phyloP scores from a whole-genome alignment of 176 grass and related monocot genomes.

The Zizania latifolia region DNA sequence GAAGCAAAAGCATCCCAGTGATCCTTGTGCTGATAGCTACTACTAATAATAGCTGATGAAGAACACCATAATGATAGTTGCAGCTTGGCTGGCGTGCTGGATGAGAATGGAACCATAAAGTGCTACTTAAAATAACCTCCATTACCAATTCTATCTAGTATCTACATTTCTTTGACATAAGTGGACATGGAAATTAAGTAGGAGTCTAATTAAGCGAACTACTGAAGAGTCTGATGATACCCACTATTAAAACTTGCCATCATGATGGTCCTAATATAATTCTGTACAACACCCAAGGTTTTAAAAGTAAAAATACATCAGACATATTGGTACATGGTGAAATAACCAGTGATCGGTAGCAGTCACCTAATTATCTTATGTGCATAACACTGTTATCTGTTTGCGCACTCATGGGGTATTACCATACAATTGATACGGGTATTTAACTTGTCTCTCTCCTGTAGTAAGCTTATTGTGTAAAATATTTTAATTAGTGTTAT shows the following conservation, averaged over 20 bases:
- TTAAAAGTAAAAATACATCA: slow-evolving; percentile 10
- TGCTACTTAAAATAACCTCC: slow-evolving; percentile 16
- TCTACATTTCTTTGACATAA: not conserved
- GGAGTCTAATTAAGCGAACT: not conserved
- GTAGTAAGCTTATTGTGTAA: not conserved
- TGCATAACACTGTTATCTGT: not conserved
- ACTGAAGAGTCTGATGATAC: slow-evolving; percentile 3
- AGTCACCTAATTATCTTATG: not conserved
- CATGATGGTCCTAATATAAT: not conserved
- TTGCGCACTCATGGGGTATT: not conserved
- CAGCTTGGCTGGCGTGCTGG: slow-evolving; percentile 14
- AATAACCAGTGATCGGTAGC: not conserved
- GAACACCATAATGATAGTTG: slow-evolving; percentile 3
- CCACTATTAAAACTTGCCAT: slow-evolving; percentile 5
- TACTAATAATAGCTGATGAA: not conserved
- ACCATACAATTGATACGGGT: slow-evolving; percentile 7
- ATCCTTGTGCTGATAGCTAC: slow-evolving; percentile 7
- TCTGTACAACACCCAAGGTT: not conserved
- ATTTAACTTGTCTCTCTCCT: not conserved
- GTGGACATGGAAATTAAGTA: slow-evolving; percentile 22
- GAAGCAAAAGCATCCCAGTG: slow-evolving; percentile 11
- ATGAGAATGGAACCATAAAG: slow-evolving; percentile 5
- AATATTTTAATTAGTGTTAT: slow-evolving; percentile 3
- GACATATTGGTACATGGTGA: not conserved
- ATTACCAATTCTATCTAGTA: not conserved